These are phyloP conservation scores for Echinochloa phyllopogon DNA, from an alignment of 176 grass and related monocot species.

Conservation along the genomic window DNA sequence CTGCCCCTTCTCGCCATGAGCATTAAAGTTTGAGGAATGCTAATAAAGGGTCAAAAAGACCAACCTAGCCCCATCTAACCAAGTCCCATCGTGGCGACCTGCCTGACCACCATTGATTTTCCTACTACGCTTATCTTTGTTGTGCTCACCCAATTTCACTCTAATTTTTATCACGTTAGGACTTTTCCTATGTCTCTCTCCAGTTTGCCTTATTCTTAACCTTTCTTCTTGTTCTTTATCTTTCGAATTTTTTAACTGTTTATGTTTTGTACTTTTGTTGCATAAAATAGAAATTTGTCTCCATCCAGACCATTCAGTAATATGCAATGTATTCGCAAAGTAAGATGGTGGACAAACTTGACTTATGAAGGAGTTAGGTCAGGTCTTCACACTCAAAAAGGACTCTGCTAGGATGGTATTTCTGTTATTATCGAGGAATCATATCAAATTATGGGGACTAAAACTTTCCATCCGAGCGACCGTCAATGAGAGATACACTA, in stretches of 20 bases:
- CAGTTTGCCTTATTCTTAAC: not conserved
- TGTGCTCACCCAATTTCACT: not conserved
- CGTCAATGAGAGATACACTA: not conserved
- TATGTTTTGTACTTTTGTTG: not conserved
- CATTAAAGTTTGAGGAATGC: not conserved
- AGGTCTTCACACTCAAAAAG: constrained; percentile 28
- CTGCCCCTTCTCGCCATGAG: not conserved
- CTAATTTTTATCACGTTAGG: not conserved
- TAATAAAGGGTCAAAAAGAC: not conserved
- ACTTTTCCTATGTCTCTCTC: not conserved
- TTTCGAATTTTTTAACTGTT: not conserved
- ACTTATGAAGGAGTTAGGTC: not conserved
- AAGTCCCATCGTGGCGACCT: not conserved
- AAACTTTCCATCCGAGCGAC: not conserved
- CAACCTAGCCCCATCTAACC: not conserved
- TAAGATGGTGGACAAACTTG: not conserved
- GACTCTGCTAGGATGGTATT: constrained; percentile 13
- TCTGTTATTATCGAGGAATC: not conserved
- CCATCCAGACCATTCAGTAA: not conserved
- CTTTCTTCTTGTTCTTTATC: not conserved
- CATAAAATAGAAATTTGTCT: not conserved
- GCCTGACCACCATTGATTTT: not conserved
- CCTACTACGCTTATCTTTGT: not conserved
- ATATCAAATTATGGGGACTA: not conserved
- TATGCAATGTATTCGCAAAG: not conserved